Base-by-base conservation (phyloP, 345 rosid genomes). In the Noccaea caerulescens region DNA sequence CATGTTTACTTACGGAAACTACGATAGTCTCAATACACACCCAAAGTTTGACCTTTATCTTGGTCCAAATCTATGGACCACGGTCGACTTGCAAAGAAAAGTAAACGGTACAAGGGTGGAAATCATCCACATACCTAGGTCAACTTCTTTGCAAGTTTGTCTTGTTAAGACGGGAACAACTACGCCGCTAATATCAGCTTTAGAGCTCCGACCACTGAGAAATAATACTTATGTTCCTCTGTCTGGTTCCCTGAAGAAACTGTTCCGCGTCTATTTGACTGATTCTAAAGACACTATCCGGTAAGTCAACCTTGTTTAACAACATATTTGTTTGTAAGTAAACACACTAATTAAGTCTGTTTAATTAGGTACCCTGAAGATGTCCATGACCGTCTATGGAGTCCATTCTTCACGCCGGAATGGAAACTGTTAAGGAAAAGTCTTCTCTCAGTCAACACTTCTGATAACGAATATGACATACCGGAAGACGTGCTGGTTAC, bases 101-200 rank as follows among this genome's bases (percentile, higher is more conserved):
- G 60, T 25, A 25, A 49, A 41, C 10, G 68, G 72, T 30, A 25
- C 68, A 44, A 72, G 70, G 10, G 43, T 1, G 8, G 80, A 77
- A 39, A 39, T 77, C 49, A 77, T 77, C 53, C 80, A 77, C 36
- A 3, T 53, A 33, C 3, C 66, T 2, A 44, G 47, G 43, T 65
- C 76, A 30, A 37, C 56, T 44, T 65, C 72, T 53, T 37, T 77
- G 1, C 68, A 72, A 38, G 1, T 72, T 32, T 77, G 73, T 32
- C 77, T 77, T 37, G 69, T 77, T 55, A 77, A 72, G 52, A 77
- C 80, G 0, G 68, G 72, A 58, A 37, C 46, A 13, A 83, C 84
- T 7, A 71, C 77, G 11, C 80, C 80, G n/a, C 12, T 77, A 0
- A 77, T 77, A 58, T 72, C 80, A 50, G 76, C 80, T 43, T 49